A percentile compares a stretch with the other conserved stretches of the same genome.
Conservation (phyloP, 2,329 filamentous ascomycete species). For the Cryphonectria parasitica region DNA sequence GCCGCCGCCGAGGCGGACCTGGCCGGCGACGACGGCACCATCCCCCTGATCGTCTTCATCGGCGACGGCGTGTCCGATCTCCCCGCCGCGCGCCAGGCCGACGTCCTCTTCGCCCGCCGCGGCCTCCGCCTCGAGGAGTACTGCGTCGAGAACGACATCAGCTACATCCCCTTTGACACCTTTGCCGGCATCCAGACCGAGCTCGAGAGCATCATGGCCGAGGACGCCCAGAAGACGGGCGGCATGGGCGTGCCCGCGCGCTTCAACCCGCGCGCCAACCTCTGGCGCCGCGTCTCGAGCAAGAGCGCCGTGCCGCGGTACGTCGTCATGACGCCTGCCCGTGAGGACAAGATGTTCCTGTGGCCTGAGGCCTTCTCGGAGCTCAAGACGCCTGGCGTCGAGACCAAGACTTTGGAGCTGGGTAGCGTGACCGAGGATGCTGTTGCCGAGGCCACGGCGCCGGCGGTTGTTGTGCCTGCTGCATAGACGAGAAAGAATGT, state of each 20-base stretch:
- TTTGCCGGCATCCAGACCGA: constrained; percentile 68
- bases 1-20: constrained; percentile 56
- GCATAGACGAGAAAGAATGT: neutral
- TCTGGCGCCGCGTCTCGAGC: constrained; percentile 67
- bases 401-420: constrained; percentile 29
- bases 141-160: constrained; percentile 63
- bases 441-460: neutral
- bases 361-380: constrained; percentile 64
- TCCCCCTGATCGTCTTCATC: constrained; percentile 71
- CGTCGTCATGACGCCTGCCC: constrained; percentile 45
- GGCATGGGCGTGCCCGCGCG: constrained; percentile 61
- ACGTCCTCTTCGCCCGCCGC: constrained; percentile 69
- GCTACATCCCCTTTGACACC: constrained; percentile 66
- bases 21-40: constrained; percentile 60
- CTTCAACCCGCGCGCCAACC: constrained; percentile 70
- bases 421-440: constrained; percentile 18
- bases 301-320: constrained; percentile 52
- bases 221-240: constrained; percentile 64
- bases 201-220: constrained; percentile 58
- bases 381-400: constrained; percentile 40
- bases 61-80: constrained; percentile 72
- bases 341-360: constrained; percentile 65
- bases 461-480: constrained; percentile 24
- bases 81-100: constrained; percentile 66
- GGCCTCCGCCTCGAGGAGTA: constrained; percentile 69